Base-by-base conservation (phyloP, 2,329 filamentous ascomycete species). In the Aspergillus hortae region DNA sequence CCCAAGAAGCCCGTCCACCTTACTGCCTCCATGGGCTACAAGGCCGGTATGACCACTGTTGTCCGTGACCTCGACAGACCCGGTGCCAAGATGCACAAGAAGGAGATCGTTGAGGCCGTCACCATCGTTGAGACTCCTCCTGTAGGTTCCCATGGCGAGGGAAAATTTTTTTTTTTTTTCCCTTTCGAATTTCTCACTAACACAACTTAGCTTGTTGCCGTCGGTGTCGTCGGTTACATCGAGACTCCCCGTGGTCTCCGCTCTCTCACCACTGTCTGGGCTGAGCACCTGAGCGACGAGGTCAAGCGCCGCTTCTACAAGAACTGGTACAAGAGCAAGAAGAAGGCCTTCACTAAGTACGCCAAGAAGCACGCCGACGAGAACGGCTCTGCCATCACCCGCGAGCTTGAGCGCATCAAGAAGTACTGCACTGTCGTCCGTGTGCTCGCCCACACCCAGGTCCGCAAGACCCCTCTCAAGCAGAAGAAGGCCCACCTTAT, bases 251-350 rank as follows among this genome's bases (percentile, higher is more conserved):
- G 94, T 73, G 94, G 94, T 82, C 91, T 99, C 73, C 92, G 94
- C 78, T 99, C 94, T 66, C 91, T 99, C 79, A 96, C 92, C 77
- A 97, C 94, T 75, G 90, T 99, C 77, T 99, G 94, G 94, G 94
- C 94, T 74, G 94, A 97, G 87, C 94, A 99, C 79, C 80, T 99
- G 79, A 90, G 89, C 80, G 94, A 99, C 79, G 94, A 97, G 83
- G 76, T 99, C 79, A 96, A 96, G 88, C 90, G 94, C 74, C 90
- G 94, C 76, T 99, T 99, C 90, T 99, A 99, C 90, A 97, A 97
- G 91, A 99, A 99, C 89, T 99, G 94, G 94, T 99, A 99, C 89
- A 96, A 96, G 89, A 91, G 87, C 86, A 99, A 99, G 92, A 97
- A 96, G 90, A 99, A 99, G 92, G 94, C 94, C 60, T 99, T 99